Percentiles rank a stretch among this genome's conserved stretches.
Evolutionary conservation across 345 rosid genomes (phyloP).

Genomic region (Acer negundo): DNA sequence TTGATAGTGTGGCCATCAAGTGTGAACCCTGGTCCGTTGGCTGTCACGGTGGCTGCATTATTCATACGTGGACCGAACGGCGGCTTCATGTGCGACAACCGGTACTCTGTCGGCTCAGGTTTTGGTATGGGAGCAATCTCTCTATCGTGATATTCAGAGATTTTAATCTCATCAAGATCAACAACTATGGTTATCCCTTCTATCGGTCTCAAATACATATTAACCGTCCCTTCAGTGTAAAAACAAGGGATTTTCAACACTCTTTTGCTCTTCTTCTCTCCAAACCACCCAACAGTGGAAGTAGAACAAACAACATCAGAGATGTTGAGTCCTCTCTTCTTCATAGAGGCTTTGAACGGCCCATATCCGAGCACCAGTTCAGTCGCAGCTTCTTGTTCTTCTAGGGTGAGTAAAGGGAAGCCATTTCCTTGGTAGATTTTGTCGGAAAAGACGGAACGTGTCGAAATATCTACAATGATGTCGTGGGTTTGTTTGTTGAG

Average conservation of each 20-base stretch:
- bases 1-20: conserved; percentile 23
- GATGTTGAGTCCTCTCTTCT: conserved; percentile 24
- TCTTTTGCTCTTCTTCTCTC: conserved; percentile 16
- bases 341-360: conserved; percentile 30
- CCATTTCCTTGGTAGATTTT: conserved; percentile 15
- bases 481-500: conserved; percentile 13
- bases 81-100: conserved; percentile 7
- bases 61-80: conserved; percentile 19
- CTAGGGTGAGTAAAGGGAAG: conserved; percentile 20
- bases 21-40: conserved; percentile 11
- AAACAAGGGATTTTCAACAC: conserved; percentile 16
- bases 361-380: conserved; percentile 23
- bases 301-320: conserved; percentile 31
- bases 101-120: conserved; percentile 26
- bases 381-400: conserved; percentile 26
- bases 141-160: conserved; percentile 12
- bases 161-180: conserved; percentile 27
- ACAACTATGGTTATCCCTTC: conserved; percentile 15
- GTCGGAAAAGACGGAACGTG: neutral
- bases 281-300: conserved; percentile 38
- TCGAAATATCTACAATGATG: conserved; percentile 1
- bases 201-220: conserved; percentile 28
- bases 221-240: conserved; percentile 11
- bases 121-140: conserved; percentile 16
- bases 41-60: neutral